A percentile compares a stretch with the other conserved stretches of the same genome.
Evolutionary conservation across 345 rosid genomes (phyloP).

Genomic region (Corymbia maculata): DNA sequence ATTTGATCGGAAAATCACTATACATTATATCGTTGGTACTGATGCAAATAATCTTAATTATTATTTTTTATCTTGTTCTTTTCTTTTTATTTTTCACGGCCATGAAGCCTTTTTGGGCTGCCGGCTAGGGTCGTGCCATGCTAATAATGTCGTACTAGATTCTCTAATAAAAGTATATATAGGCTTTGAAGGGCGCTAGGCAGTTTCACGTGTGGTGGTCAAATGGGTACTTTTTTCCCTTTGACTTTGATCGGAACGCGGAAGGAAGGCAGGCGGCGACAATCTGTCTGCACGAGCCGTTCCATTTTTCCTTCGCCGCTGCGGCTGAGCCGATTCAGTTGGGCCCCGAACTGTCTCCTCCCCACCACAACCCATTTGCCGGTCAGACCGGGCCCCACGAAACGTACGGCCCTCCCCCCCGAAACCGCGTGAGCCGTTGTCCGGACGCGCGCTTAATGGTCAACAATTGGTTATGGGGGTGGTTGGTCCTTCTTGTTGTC

Average conservation of each 20-base stretch:
- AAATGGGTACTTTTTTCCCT: neutral
- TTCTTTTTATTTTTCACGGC: too few species aligned
- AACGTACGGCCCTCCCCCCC: neutral
- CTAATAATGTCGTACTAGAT: neutral
- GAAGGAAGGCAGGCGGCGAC: neutral
- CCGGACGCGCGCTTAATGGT: neutral
- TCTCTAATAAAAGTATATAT: too few species aligned
- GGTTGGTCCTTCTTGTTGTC: neutral
- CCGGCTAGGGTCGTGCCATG: neutral
- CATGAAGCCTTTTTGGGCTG: neutral
- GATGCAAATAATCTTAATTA: too few species aligned
- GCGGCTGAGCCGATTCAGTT: neutral
- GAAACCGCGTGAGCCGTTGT: neutral
- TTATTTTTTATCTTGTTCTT: neutral
- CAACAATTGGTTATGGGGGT: neutral
- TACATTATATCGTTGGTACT: accelerated
- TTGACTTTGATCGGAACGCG: neutral
- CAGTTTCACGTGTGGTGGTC: neutral
- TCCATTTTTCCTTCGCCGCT: neutral
- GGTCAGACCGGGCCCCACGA: neutral
- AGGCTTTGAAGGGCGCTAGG: neutral
- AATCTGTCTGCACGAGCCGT: neutral
- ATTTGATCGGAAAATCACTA: too few species aligned
- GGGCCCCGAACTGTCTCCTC: neutral
- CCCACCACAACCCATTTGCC: neutral